Percentiles rank a stretch among this genome's conserved stretches.
Conservation (phyloP, 495 filamentous ascomycete genomes). For the Podospora sp. region DNA sequence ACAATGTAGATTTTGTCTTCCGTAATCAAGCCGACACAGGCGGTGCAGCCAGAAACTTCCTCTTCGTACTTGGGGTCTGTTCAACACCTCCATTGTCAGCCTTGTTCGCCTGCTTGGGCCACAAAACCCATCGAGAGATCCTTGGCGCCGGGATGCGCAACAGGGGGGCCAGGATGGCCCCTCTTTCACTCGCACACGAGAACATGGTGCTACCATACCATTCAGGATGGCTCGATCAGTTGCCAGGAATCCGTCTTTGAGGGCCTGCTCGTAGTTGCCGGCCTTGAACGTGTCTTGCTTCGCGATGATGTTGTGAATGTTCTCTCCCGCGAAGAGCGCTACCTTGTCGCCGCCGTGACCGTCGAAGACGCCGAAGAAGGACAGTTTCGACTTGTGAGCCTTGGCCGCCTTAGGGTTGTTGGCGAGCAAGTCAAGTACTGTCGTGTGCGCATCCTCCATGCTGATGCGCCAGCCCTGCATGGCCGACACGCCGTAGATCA, state of each 20-base stretch:
- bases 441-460: slow-evolving; percentile 96
- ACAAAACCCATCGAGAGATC: neutral
- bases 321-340: slow-evolving; percentile 86
- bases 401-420: slow-evolving; percentile 59
- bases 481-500: slow-evolving; percentile 90
- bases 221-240: slow-evolving; percentile 94
- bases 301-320: slow-evolving; percentile 89
- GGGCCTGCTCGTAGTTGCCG: slow-evolving; percentile 89
- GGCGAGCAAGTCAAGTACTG: slow-evolving; percentile 82
- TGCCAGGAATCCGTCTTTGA: slow-evolving; percentile 96
- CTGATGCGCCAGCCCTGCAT: slow-evolving; percentile 99
- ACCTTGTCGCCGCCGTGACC: slow-evolving; percentile 98
- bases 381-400: slow-evolving; percentile 71
- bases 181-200: slow-evolving; percentile 1
- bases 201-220: slow-evolving; percentile 59
- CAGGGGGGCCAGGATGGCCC: neutral
- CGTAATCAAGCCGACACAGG: slow-evolving; percentile 84
- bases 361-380: slow-evolving; percentile 98
- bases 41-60: slow-evolving; percentile 96
- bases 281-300: slow-evolving; percentile 92
- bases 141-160: neutral
- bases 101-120: neutral
- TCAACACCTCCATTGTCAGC: slow-evolving; percentile 29
- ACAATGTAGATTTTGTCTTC: slow-evolving; percentile 94
- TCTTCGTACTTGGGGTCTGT: slow-evolving; percentile 94